phyloP scores from a whole-genome alignment of 352 stramenopile species.

The Phytophthora cryptogea region DNA sequence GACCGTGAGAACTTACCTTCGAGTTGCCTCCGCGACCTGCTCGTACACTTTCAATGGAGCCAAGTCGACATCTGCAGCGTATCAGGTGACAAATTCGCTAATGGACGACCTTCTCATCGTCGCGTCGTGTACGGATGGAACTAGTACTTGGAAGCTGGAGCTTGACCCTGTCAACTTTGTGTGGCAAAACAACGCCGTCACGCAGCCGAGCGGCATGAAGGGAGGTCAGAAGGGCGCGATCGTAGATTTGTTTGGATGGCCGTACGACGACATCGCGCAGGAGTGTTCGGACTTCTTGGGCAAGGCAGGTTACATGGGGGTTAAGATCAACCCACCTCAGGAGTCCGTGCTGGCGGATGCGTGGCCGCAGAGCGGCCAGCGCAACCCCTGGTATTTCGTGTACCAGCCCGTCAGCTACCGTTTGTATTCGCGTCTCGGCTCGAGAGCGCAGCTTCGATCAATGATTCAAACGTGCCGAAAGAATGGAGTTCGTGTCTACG shows the following conservation, averaged over 20 bases:
- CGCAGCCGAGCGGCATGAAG: slow-evolving; percentile 36
- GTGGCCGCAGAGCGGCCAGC: slow-evolving; percentile 40
- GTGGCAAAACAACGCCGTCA: slow-evolving; percentile 51
- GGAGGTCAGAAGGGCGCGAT: slow-evolving; percentile 63
- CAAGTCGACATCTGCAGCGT: slow-evolving; percentile 21
- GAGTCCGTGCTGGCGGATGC: slow-evolving; percentile 55
- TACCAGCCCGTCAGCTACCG: slow-evolving; percentile 74
- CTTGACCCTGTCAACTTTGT: slow-evolving; percentile 74
- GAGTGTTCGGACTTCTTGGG: slow-evolving; percentile 65
- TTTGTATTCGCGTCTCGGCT: slow-evolving; percentile 57
- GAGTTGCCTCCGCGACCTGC: slow-evolving; percentile 29
- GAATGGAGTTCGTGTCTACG: slow-evolving; percentile 66
- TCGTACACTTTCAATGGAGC: slow-evolving; percentile 48
- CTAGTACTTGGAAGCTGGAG: slow-evolving; percentile 30
- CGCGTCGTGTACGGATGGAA: slow-evolving; percentile 27
- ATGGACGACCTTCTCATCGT: slow-evolving; percentile 39
- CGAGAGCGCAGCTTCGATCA: slow-evolving; percentile 48
- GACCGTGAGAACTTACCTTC: slow-evolving; percentile 41
- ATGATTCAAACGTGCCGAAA: slow-evolving; percentile 74
- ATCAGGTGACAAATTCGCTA: slow-evolving; percentile 30
- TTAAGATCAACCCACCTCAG: slow-evolving; percentile 74
- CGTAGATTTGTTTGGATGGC: slow-evolving; percentile 74
- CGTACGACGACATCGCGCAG: slow-evolving; percentile 63
- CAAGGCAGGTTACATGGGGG: slow-evolving; percentile 69
- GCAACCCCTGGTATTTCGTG: slow-evolving; percentile 74